Conservation (phyloP, 2,329 filamentous ascomycete genomes). For the Verruconis gallopava region DNA sequence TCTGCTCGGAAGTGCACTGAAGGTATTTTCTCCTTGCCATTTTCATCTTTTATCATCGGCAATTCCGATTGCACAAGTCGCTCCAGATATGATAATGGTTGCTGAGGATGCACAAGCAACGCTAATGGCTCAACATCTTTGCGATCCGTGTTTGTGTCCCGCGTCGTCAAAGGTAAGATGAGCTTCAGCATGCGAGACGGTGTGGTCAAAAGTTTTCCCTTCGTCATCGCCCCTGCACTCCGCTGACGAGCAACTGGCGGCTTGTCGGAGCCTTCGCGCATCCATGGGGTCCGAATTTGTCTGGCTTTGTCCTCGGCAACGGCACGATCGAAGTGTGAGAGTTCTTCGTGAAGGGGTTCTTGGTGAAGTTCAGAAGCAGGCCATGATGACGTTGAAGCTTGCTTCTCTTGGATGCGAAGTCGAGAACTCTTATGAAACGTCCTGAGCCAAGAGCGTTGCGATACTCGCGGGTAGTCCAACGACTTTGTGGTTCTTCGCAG, state of each 20-base stretch:
- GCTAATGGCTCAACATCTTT: conserved; percentile 74
- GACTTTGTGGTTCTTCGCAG: too few relatives aligned
- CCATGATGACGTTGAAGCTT: conserved; percentile 16
- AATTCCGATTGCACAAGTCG: conserved; percentile 80
- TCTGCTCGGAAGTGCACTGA: conserved; percentile 69
- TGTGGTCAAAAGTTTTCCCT: conserved; percentile 67
- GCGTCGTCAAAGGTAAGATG: conserved; percentile 58
- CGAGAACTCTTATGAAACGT: not conserved
- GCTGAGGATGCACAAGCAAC: conserved; percentile 75
- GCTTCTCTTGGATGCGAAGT: not conserved
- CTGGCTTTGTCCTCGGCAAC: conserved; percentile 38
- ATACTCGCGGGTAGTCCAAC: too few relatives aligned
- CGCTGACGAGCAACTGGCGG: conserved; percentile 42
- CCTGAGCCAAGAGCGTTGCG: too few relatives aligned
- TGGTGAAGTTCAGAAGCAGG: conserved; percentile 30
- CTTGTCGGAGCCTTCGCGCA: conserved; percentile 45
- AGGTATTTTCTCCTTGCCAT: conserved; percentile 57
- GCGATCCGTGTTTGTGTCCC: conserved; percentile 44
- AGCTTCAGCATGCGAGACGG: conserved; percentile 70
- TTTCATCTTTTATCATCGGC: conserved; percentile 48
- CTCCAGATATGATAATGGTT: conserved; percentile 82
- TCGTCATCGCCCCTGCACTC: conserved; percentile 48
- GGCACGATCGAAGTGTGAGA: conserved; percentile 29
- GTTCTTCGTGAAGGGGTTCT: conserved; percentile 32
- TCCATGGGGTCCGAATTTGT: conserved; percentile 53